Base-by-base conservation (phyloP, 768 basidiomycete genomes). In the Gyrodon lividus region DNA sequence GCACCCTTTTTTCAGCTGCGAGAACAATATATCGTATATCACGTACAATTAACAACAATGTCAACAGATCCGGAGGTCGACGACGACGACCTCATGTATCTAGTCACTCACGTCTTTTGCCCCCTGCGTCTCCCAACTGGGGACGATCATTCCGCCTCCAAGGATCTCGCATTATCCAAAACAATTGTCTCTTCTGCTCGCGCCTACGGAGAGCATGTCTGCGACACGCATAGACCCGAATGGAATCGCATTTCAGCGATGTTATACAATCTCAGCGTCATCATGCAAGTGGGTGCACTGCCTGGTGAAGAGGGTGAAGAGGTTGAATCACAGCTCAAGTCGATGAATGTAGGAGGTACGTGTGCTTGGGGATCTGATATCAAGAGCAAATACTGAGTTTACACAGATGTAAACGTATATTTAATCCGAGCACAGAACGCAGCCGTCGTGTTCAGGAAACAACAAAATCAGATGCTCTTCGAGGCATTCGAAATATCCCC, bases 401-500 rank as follows among this genome's bases (percentile, higher is more conserved):
- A 14, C 6, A 22, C 41, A 79, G 80, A 72, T 40, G 59, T 70
- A 20, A 46, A 73, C 14, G 63, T 63, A 12, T 64, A 78, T 34
- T 64, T 68, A 7, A 66, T 81, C 22, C 64, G 66, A 7, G 68
- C 70, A 2, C 80, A 81, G 50, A 81, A 81, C 40, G 77, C 80
- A 0, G 76, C 65, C n/a, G 46, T 82, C 1, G 60, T 81, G 10
- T 51, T 76, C 12, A 66, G 70, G 40, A 62, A 60, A 44, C 28
- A 51, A 8, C 20, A 54, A 13, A 44, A 56, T 10, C 34, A 57
- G 3, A 69, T 70, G 3, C 55, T 67, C 16, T 71, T 73, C 45
- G 81, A 81, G 53, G 62, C 62, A 10, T 81, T 82, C 44, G 76
- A 81, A 52, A 70, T 71, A 4, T 74, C 75, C 5, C 72, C 76